phyloP scores from a whole-genome alignment of 192 early-diverging fungal species.

The Umbelopsis sp. region DNA sequence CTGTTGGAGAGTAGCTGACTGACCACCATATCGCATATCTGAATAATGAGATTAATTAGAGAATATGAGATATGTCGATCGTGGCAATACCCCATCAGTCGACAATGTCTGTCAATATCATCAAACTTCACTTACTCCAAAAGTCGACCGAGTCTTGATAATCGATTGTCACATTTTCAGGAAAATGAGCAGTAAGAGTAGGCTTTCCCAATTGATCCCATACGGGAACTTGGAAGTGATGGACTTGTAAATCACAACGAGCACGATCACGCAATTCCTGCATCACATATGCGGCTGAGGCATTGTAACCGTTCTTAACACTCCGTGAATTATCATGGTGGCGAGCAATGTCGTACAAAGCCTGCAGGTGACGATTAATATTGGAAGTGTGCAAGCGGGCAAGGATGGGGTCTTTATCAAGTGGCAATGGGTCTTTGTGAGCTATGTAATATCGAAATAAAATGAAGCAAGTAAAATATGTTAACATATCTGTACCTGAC shows the following conservation, averaged over 20 bases:
- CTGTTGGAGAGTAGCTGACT: slow-evolving; percentile 45
- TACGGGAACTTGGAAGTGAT: slow-evolving; percentile 49
- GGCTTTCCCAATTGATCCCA: slow-evolving; percentile 43
- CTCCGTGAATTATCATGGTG: slow-evolving; percentile 44
- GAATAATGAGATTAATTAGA: too few species aligned
- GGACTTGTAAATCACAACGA: slow-evolving; percentile 47
- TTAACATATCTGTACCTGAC: too few species aligned
- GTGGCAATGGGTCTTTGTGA: background rate
- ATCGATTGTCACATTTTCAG: slow-evolving; percentile 6
- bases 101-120: too few species aligned
- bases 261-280: slow-evolving; percentile 47
- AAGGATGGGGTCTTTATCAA: slow-evolving; percentile 6
- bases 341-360: slow-evolving; percentile 35
- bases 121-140: slow-evolving; percentile 49
- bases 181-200: slow-evolving; percentile 32
- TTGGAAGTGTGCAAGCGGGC: slow-evolving; percentile 5
- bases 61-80: too few species aligned
- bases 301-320: slow-evolving; percentile 45
- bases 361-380: slow-evolving; percentile 36
- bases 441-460: background rate
- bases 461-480: too few species aligned
- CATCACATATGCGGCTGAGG: slow-evolving; percentile 62
- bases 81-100: too few species aligned
- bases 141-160: slow-evolving; percentile 52
- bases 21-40: slow-evolving; percentile 64